A percentile compares a stretch with the other conserved stretches of the same genome.
phyloP scores from a whole-genome alignment of 495 filamentous ascomycete genomes.

The Lasiosphaeris hirsuta region DNA sequence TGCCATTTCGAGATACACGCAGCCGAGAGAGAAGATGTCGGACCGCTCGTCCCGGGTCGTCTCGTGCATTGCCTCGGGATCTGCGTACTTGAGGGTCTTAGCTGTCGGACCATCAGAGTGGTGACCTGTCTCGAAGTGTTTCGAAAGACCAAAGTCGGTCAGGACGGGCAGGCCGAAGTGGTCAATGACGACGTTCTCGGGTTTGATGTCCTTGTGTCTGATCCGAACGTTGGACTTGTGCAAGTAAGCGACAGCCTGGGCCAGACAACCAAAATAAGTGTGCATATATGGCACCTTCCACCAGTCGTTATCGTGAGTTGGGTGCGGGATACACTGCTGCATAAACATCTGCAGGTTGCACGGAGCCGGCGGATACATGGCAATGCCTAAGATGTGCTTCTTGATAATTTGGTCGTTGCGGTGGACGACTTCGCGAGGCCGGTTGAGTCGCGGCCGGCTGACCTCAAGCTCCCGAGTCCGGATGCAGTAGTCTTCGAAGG shows the following conservation, averaged over 20 bases:
- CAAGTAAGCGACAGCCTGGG: slow-evolving; percentile 38
- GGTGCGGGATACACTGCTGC: slow-evolving; percentile 18
- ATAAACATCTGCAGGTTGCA: slow-evolving; percentile 32
- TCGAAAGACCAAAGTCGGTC: slow-evolving; percentile 46
- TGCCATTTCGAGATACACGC: slow-evolving; percentile 46
- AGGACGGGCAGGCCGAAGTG: slow-evolving; percentile 30
- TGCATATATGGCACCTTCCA: slow-evolving; percentile 25
- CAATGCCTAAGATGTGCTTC: slow-evolving; percentile 32
- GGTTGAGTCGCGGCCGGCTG: slow-evolving; percentile 3
- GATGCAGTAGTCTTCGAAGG: slow-evolving; percentile 34
- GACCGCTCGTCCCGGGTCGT: slow-evolving; percentile 37
- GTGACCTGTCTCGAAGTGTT: slow-evolving; percentile 36
- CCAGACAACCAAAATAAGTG: slow-evolving; percentile 34
- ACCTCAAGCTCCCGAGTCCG: slow-evolving; percentile 13
- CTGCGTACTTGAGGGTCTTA: slow-evolving; percentile 42
- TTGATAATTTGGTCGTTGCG: slow-evolving; percentile 24
- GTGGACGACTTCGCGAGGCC: slow-evolving; percentile 8
- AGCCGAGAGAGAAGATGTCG: slow-evolving; percentile 49
- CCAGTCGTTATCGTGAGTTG: slow-evolving; percentile 5
- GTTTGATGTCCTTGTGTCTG: slow-evolving; percentile 48
- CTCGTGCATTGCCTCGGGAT: slow-evolving; percentile 43
- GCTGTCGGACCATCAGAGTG: slow-evolving; percentile 29
- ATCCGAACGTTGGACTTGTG: slow-evolving; percentile 33
- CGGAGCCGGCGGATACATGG: slow-evolving; percentile 33
- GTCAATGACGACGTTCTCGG: slow-evolving; percentile 45